A percentile compares a stretch with the other conserved stretches of the same genome.
Conservation (phyloP, 306 rosid genomes). For the Fragaria vesca region DNA sequence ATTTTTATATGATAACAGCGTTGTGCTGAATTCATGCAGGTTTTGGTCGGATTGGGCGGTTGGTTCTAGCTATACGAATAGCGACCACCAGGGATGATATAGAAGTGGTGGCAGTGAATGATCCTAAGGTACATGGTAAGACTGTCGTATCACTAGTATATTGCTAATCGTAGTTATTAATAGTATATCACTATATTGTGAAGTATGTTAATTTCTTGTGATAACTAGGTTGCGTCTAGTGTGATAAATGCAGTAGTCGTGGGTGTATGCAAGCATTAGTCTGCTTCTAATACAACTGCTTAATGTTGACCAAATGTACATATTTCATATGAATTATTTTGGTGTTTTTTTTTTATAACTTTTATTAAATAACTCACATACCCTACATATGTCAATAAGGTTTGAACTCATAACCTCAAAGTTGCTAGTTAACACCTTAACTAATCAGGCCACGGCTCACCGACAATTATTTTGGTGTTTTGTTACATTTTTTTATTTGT, state of each 20-base stretch:
- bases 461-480: not conserved
- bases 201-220: not conserved
- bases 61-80: slow-evolving; percentile 61
- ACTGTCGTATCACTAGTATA: not conserved
- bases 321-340: not conserved
- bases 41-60: slow-evolving; percentile 60
- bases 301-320: not conserved
- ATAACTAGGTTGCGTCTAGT: not conserved
- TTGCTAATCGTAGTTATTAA: not conserved
- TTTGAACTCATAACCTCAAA: not conserved
- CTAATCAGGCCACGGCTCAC: too few species aligned
- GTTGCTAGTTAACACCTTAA: too few species aligned
- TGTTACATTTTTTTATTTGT: not conserved
- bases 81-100: slow-evolving; percentile 86
- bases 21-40: slow-evolving; percentile 48
- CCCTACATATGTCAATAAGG: too few species aligned
- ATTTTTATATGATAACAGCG: not conserved
- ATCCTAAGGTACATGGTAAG: slow-evolving; percentile 94
- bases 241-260: not conserved
- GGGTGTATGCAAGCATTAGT: not conserved
- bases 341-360: not conserved
- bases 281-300: not conserved
- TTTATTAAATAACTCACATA: too few species aligned
- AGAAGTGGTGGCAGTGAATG: slow-evolving; percentile 86
- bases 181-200: not conserved